Evolutionary conservation across 495 filamentous ascomycete genomes (phyloP).

Genomic region (Glarea lozoyensis): DNA sequence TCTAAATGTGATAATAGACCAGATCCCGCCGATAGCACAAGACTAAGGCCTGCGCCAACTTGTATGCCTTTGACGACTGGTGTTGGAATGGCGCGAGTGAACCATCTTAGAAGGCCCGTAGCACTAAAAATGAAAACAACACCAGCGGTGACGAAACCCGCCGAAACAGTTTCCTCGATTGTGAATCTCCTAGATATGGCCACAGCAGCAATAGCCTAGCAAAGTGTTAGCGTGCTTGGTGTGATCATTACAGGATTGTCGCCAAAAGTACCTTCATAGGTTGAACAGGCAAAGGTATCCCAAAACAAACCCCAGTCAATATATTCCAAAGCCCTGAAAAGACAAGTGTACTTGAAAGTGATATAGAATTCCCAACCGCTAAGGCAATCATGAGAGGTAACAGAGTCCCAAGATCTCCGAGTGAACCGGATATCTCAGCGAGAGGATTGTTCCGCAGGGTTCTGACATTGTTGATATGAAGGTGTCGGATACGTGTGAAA

Average conservation of each 20-base stretch:
- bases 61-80: slow-evolving; percentile 92
- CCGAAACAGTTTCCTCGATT: slow-evolving; percentile 60
- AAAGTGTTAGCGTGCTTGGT: slow-evolving; percentile 8
- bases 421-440: slow-evolving; percentile 77
- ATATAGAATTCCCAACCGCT: slow-evolving; percentile 62
- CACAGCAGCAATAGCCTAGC: slow-evolving; percentile 77
- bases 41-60: slow-evolving; percentile 75
- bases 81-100: slow-evolving; percentile 62
- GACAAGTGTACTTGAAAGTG: slow-evolving; percentile 73
- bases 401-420: slow-evolving; percentile 87
- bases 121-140: slow-evolving; percentile 67
- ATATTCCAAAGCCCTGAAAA: slow-evolving; percentile 86
- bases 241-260: too few species aligned
- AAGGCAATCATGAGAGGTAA: slow-evolving; percentile 83
- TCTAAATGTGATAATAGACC: slow-evolving; percentile 49
- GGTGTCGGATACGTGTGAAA: slow-evolving; percentile 10
- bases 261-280: slow-evolving; percentile 76
- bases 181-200: slow-evolving; percentile 62
- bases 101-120: slow-evolving; percentile 64
- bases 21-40: slow-evolving; percentile 65
- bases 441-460: slow-evolving; percentile 45
- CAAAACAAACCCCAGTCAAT: slow-evolving; percentile 69
- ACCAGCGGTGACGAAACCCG: slow-evolving; percentile 65
- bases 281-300: slow-evolving; percentile 79
- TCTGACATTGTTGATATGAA: slow-evolving; percentile 33